Percentiles rank a stretch among this genome's conserved stretches.
These are phyloP conservation scores for Candida palmyrensis DNA, from an alignment of 805 yeast species.

Conservation along the genomic window DNA sequence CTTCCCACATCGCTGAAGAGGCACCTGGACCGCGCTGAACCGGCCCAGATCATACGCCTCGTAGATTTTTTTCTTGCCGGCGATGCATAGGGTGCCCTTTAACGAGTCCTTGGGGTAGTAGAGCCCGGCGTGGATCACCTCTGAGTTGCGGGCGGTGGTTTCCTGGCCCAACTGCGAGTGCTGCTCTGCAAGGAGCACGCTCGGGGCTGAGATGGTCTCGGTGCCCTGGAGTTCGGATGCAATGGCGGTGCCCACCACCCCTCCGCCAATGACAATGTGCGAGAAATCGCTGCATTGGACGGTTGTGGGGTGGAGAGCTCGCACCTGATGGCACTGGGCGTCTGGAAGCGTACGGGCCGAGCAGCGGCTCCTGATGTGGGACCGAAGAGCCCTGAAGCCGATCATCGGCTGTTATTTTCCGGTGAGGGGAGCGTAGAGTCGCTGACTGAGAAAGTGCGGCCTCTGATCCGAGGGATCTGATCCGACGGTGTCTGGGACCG, in stretches of 20 bases:
- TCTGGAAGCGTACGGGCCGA: too few species aligned
- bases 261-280: slow-evolving; percentile 78
- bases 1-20: slow-evolving; percentile 66
- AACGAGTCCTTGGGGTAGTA: slow-evolving; percentile 70
- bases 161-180: slow-evolving; percentile 66
- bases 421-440: too few species aligned
- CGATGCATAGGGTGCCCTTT: slow-evolving; percentile 65
- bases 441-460: too few species aligned
- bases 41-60: slow-evolving; percentile 32
- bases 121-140: slow-evolving; percentile 88
- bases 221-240: slow-evolving; percentile 60
- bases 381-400: too few species aligned
- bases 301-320: too few species aligned
- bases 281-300: slow-evolving; percentile 45
- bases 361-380: too few species aligned
- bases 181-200: slow-evolving; percentile 66
- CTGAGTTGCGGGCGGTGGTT: slow-evolving; percentile 86
- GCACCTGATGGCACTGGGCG: too few species aligned
- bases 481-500: too few species aligned
- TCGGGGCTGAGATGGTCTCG: slow-evolving; percentile 35
- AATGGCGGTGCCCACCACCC: slow-evolving; percentile 77
- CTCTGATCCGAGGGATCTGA: too few species aligned
- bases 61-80: slow-evolving; percentile 70
- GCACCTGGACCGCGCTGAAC: slow-evolving; percentile 33
- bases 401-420: too few species aligned